Evolutionary conservation across 495 filamentous ascomycete species (phyloP).

Genomic region (Jackrogersella minutella): DNA sequence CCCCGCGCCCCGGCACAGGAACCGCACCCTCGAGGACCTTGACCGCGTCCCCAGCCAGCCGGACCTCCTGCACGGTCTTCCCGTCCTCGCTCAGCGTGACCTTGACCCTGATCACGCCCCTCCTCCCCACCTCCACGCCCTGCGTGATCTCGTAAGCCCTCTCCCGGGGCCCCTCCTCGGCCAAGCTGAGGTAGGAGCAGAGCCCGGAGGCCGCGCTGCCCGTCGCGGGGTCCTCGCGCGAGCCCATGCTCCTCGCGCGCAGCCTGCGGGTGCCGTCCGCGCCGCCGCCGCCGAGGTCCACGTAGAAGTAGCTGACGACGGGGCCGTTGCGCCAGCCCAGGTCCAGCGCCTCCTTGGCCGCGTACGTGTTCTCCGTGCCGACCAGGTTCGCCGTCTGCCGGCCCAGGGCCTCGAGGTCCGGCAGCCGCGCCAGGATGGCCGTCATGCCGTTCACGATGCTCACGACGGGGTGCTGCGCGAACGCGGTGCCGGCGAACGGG

Average conservation of each 20-base stretch:
- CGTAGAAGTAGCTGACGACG: conserved; percentile 63
- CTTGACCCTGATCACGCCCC: conserved; percentile 60
- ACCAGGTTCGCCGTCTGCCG: conserved; percentile 39
- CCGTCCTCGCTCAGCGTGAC: conserved; percentile 33
- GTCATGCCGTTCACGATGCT: conserved; percentile 75
- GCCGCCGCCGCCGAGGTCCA: conserved; percentile 43
- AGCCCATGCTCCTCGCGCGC: conserved; percentile 60
- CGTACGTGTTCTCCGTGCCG: conserved; percentile 37
- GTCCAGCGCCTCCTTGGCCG: conserved; percentile 53
- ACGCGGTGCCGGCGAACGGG: conserved; percentile 23
- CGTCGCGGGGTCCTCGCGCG: conserved; percentile 70
- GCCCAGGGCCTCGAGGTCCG: conserved; percentile 52
- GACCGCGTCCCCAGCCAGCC: conserved; percentile 11
- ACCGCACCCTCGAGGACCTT: conserved; percentile 16
- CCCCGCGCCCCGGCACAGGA: neutral
- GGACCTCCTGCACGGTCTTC: neutral
- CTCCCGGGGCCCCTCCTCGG: conserved; percentile 37
- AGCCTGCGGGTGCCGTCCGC: conserved; percentile 36
- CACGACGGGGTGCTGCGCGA: conserved; percentile 50
- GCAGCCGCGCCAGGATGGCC: conserved; percentile 63
- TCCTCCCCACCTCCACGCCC: conserved; percentile 77
- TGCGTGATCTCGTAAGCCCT: conserved; percentile 64
- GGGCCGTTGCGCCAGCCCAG: conserved; percentile 63
- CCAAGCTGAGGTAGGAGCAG: conserved; percentile 61
- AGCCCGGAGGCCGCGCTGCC: conserved; percentile 67